Evolutionary conservation across 192 early-diverging fungal species (phyloP).

Genomic region (Backusella luteola): DNA sequence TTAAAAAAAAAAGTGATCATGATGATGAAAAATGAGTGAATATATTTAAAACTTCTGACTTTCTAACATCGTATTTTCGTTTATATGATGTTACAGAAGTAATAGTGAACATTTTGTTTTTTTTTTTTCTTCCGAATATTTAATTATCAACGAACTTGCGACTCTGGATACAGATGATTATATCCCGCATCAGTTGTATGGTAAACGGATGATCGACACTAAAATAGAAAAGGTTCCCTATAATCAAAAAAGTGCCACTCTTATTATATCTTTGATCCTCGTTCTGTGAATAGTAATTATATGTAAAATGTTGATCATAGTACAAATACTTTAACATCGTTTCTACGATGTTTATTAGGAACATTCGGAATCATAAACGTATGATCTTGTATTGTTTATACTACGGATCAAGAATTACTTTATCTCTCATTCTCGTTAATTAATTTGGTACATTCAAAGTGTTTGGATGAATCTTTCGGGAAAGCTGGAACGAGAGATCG

Average conservation of each 20-base stretch:
- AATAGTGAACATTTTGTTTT: not conserved
- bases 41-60: not conserved
- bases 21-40: not conserved
- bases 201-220: not conserved
- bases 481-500: not conserved
- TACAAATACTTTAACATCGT: not conserved
- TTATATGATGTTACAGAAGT: not conserved
- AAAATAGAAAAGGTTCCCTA: not conserved
- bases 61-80: not conserved
- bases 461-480: not conserved
- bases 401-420: not conserved
- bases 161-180: not conserved
- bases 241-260: not conserved
- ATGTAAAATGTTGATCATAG: slow-evolving; percentile 2
- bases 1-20: not conserved
- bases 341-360: not conserved
- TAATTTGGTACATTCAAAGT: not conserved
- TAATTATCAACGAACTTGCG: not conserved
- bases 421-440: not conserved
- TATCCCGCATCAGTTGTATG: not conserved
- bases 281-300: slow-evolving; percentile 3
- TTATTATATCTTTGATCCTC: not conserved
- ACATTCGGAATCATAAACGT: not conserved
- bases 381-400: not conserved
- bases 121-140: not conserved